phyloP scores from a whole-genome alignment of 2,329 filamentous ascomycete genomes.

The Fusarium praegraminearum region DNA sequence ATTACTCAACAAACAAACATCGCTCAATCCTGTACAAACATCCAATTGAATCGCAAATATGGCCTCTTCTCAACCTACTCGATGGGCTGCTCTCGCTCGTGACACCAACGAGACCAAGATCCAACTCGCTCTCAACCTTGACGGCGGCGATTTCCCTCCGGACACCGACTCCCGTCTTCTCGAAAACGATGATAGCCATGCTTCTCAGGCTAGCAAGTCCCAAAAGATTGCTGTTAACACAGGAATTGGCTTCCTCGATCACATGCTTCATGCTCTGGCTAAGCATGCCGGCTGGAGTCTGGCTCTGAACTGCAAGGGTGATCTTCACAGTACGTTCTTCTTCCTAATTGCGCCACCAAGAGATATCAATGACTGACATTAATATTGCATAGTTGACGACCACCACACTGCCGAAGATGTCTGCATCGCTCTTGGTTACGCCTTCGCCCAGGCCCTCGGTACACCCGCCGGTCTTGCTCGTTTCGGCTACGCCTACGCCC shows the following conservation, averaged over 20 bases:
- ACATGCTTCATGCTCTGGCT: constrained; percentile 97
- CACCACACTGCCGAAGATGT: constrained; percentile 98
- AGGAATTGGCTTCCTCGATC: constrained; percentile 96
- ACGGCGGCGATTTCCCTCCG: constrained; percentile 83
- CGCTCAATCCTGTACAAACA: constrained; percentile 2
- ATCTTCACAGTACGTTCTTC: constrained; percentile 84
- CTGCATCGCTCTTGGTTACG: constrained; percentile 88
- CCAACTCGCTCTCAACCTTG: constrained; percentile 89
- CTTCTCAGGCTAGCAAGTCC: constrained; percentile 83
- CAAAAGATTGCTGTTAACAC: constrained; percentile 91
- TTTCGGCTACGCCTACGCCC: constrained; percentile 92
- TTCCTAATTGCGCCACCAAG: not conserved
- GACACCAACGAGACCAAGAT: constrained; percentile 99
- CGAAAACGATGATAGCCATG: constrained; percentile 72
- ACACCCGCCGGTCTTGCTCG: constrained; percentile 84
- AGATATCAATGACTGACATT: constrained; percentile 25
- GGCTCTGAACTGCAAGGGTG: constrained; percentile 83
- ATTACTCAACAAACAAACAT: not conserved
- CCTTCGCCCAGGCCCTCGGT: constrained; percentile 85
- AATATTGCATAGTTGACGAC: constrained; percentile 79
- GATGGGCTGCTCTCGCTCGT: constrained; percentile 83
- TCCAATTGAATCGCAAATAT: constrained; percentile 41
- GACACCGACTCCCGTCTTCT: constrained; percentile 69
- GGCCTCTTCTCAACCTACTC: constrained; percentile 54
- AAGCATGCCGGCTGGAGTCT: constrained; percentile 98